These are phyloP conservation scores for Rhizopus sp. DNA, from an alignment of 371 early-diverging fungal genomes.

Conservation along the genomic window DNA sequence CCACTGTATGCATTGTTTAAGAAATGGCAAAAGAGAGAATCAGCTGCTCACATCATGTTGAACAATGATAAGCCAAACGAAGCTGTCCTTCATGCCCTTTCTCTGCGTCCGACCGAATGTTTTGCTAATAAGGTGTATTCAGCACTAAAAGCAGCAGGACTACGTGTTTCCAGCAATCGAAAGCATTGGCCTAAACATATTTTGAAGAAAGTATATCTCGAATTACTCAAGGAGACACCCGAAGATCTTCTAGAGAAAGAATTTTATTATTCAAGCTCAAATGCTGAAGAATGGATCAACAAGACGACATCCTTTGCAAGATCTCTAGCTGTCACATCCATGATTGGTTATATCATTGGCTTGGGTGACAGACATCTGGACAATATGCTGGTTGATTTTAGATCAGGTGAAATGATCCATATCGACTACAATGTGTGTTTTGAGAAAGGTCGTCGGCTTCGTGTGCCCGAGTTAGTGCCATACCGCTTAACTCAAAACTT, in stretches of 20 bases:
- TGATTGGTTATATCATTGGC: conserved; percentile 97
- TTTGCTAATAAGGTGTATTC: conserved; percentile 42
- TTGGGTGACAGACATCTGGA: conserved; percentile 99
- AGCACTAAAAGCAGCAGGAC: conserved; percentile 52
- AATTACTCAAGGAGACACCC: conserved; percentile 69
- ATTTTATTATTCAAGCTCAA: conserved; percentile 56
- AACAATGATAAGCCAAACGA: conserved; percentile 31
- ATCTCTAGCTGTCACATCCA: conserved; percentile 92
- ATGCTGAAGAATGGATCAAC: conserved; percentile 71
- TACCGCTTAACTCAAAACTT: conserved; percentile 95
- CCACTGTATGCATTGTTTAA: conserved; percentile 63
- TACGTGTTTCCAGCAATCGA: conserved; percentile 53
- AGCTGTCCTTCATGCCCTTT: conserved; percentile 19
- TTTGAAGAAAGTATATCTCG: conserved; percentile 59
- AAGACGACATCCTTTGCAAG: conserved; percentile 76
- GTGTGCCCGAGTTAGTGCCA: conserved; percentile 95
- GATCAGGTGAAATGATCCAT: conserved; percentile 90
- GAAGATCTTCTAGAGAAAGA: conserved; percentile 63
- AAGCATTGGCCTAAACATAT: conserved; percentile 69
- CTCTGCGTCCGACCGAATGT: conserved; percentile 41
- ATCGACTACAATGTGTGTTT: conserved; percentile 99
- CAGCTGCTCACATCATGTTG: conserved; percentile 38
- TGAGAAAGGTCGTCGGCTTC: conserved; percentile 87
- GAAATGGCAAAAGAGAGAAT: conserved; percentile 61
- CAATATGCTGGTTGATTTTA: conserved; percentile 92